Base-by-base conservation (phyloP, 805 yeast genomes). In the Wickerhamomyces chaumierensis region DNA sequence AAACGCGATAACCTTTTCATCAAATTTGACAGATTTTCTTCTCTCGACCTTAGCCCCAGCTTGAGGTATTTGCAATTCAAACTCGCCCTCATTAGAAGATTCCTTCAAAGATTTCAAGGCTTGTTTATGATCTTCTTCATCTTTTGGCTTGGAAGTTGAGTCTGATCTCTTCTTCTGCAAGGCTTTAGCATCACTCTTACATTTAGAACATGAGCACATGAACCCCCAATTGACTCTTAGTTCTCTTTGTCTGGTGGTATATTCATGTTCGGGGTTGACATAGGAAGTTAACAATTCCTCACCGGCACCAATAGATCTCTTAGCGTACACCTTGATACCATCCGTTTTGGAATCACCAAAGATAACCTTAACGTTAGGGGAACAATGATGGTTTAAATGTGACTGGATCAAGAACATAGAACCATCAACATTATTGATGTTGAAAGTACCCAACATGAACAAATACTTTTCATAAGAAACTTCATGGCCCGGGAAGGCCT, bases 161-260 rank as follows among this genome's bases (percentile, higher is more conserved):
- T 61, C 56, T 2, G 75, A 69, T 44, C 70, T 68, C 39, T 75
- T 64, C 46, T 71, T 54, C 32, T 70, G 69, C 36, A 66, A 62
- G 1, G 36, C 44, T 37, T 62, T 62, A 28, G 66, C 52, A 44
- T 81, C 88, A 7, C 61, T 61, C 48, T 71, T 69, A 57, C 95
- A 85, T 45, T 80, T 71, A 12, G 57, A 48, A 55, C 95, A 85
- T 19, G 55, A 57, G 57, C 95, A 85, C 16, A 69, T 51, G 55
- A 85, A 85, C 4, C 94, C 94, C 84, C 86, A 85, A 48, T 80
- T 78, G 12, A 76, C 74, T 42, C 88, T 60, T 36, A 85, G 61
- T 45, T 73, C 77, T 45, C 81, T 56, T 48, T 74, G 76, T 45
- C 95, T 69, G 41, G 78, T 74, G 35, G 68, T 72, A 8, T 78